A percentile compares a stretch with the other conserved stretches of the same genome.
phyloP scores from a whole-genome alignment of 2,329 filamentous ascomycete species.

The Apiospora kogelbergensis region DNA sequence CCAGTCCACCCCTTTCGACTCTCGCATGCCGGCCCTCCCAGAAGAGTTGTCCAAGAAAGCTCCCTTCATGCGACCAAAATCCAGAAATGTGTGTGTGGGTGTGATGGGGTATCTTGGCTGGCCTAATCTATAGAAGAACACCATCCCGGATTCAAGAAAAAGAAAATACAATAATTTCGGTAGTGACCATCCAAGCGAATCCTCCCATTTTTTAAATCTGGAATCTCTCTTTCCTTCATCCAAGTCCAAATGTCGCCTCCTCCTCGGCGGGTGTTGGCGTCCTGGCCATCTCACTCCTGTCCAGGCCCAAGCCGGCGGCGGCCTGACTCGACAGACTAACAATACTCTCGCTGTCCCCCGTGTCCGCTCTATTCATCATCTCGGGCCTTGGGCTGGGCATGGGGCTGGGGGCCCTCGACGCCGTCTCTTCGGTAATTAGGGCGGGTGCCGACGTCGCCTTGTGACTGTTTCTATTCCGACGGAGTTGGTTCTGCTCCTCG shows the following conservation, averaged over 20 bases:
- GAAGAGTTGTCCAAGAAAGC: slow-evolving; percentile 2
- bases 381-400: slow-evolving; percentile 16
- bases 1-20: not conserved
- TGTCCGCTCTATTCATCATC: too few species aligned
- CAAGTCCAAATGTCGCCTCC: slow-evolving; percentile 24
- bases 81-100: not conserved
- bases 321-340: slow-evolving; percentile 20
- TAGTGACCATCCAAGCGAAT: not conserved
- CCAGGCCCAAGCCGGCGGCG: slow-evolving; percentile 17
- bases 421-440: slow-evolving; percentile 26
- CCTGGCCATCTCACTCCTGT: slow-evolving; percentile 10
- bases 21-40: not conserved
- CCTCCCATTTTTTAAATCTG: not conserved
- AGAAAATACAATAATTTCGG: not conserved
- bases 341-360: slow-evolving; percentile 16
- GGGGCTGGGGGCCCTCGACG: slow-evolving; percentile 25
- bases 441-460: slow-evolving; percentile 24
- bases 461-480: slow-evolving; percentile 12
- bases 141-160: not conserved
- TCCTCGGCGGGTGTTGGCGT: slow-evolving; percentile 23
- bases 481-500: slow-evolving; percentile 35
- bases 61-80: not conserved
- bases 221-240: slow-evolving; percentile 10
- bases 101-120: slow-evolving; percentile 7
- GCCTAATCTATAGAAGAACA: slow-evolving; percentile 5